Evolutionary conservation across 495 filamentous ascomycete species (phyloP).

Genomic region (Neurospora hispaniola): DNA sequence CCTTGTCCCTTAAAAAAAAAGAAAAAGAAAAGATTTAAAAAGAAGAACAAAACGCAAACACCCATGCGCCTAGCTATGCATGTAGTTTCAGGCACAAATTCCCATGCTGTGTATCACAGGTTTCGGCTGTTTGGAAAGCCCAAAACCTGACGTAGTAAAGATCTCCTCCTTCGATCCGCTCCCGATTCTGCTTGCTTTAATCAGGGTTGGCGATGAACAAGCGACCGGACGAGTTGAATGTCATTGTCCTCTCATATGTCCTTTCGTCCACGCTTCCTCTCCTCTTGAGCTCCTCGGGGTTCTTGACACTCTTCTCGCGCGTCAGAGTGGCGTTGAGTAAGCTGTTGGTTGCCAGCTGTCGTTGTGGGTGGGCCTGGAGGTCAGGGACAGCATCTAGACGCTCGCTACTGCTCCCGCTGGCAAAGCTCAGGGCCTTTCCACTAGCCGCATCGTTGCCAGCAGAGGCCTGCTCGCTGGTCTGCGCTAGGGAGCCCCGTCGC

Average conservation of each 20-base stretch:
- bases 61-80: not conserved
- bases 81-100: not conserved
- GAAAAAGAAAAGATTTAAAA: not conserved
- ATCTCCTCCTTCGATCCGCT: not conserved
- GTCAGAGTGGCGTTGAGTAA: constrained; percentile 40
- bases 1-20: not conserved
- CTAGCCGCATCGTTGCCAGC: constrained; percentile 34
- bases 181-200: constrained; percentile 20
- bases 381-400: constrained; percentile 40
- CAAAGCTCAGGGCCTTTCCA: constrained; percentile 34
- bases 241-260: constrained; percentile 86
- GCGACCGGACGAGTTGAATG: constrained; percentile 54
- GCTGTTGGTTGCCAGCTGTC: constrained; percentile 40
- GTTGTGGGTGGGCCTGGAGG: constrained; percentile 23
- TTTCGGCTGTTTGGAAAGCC: not conserved
- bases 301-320: constrained; percentile 55
- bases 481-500: constrained; percentile 32
- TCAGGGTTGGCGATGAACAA: constrained; percentile 96
- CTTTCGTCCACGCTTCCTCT: constrained; percentile 92
- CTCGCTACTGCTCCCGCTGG: constrained; percentile 45
- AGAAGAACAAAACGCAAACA: not conserved
- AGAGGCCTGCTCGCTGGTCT: constrained; percentile 21
- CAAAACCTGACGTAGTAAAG: not conserved
- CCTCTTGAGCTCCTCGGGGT: constrained; percentile 63
- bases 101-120: not conserved